Conservation (phyloP, 768 basidiomycete genomes). For the Termitomyces sp. region DNA sequence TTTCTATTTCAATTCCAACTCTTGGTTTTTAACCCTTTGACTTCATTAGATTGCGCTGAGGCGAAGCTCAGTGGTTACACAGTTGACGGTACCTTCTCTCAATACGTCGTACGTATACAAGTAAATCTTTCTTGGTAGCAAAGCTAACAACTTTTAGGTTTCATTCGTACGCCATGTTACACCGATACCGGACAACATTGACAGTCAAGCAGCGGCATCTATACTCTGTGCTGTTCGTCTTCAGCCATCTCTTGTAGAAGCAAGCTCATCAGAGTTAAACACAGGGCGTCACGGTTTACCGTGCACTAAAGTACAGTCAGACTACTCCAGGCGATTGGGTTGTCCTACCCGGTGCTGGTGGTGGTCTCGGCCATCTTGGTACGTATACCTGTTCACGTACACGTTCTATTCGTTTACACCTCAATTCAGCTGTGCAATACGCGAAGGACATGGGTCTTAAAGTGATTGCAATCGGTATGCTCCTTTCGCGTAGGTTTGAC, state of each 20-base stretch:
- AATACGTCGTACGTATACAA: constrained; percentile 51
- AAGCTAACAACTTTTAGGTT: constrained; percentile 30
- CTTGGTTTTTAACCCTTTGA: not conserved
- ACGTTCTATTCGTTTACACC: not conserved
- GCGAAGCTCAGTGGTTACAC: constrained; percentile 67
- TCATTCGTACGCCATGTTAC: constrained; percentile 74
- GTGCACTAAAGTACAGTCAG: constrained; percentile 73
- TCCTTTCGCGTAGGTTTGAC: not conserved
- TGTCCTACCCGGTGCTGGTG: constrained; percentile 74
- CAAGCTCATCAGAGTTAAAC: constrained; percentile 9
- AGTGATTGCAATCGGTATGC: constrained; percentile 68
- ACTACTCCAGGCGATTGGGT: constrained; percentile 71
- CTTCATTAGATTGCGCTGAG: constrained; percentile 49
- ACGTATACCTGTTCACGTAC: not conserved
- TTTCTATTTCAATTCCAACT: not conserved
- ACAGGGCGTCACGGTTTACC: constrained; percentile 82
- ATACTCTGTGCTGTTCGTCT: constrained; percentile 70
- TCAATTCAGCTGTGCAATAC: constrained; percentile 66
- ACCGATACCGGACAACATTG: constrained; percentile 68
- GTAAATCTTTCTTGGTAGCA: not conserved
- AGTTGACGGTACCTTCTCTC: constrained; percentile 73
- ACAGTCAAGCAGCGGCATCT: constrained; percentile 66
- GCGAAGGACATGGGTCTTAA: constrained; percentile 74
- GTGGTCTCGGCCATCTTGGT: constrained; percentile 83
- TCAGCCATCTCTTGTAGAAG: not conserved